phyloP scores from a whole-genome alignment of 2,329 filamentous ascomycete genomes.

The Pseudogymnoascus verrucosus region DNA sequence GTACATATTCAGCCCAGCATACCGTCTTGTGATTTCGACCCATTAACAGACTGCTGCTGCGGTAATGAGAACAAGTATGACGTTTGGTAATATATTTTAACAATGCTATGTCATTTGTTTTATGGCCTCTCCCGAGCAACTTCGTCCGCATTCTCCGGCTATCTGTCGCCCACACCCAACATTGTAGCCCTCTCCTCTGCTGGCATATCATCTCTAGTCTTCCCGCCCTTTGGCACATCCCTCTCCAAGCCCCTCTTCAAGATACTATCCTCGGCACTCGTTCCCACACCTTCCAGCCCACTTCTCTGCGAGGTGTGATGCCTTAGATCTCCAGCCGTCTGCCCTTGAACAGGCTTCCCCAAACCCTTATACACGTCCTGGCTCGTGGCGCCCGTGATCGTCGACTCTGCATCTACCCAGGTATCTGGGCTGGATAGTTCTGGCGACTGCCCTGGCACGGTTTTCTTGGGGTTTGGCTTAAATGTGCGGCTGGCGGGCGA shows the following conservation, averaged over 20 bases:
- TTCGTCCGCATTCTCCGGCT: background rate
- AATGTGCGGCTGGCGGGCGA: slow-evolving; percentile 39
- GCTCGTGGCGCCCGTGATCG: background rate
- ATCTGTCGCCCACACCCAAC: background rate
- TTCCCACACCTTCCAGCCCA: background rate
- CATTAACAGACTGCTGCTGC: background rate
- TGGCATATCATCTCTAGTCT: background rate
- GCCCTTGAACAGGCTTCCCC: background rate
- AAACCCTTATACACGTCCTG: background rate
- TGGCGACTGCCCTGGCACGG: background rate
- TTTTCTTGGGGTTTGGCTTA: background rate
- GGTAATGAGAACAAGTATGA: background rate
- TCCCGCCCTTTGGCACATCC: background rate
- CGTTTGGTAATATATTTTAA: background rate
- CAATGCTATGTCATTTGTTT: background rate
- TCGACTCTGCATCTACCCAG: background rate
- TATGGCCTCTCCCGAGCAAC: background rate
- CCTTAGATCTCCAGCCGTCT: background rate
- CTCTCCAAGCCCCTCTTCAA: background rate
- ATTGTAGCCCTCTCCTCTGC: background rate
- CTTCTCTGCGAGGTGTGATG: background rate
- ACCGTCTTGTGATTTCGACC: no score
- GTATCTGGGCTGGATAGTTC: background rate
- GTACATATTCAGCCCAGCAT: no score
- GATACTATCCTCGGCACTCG: background rate